These are phyloP conservation scores for Leccinum disarticulatum DNA, from an alignment of 768 basidiomycete species.

Conservation along the genomic window DNA sequence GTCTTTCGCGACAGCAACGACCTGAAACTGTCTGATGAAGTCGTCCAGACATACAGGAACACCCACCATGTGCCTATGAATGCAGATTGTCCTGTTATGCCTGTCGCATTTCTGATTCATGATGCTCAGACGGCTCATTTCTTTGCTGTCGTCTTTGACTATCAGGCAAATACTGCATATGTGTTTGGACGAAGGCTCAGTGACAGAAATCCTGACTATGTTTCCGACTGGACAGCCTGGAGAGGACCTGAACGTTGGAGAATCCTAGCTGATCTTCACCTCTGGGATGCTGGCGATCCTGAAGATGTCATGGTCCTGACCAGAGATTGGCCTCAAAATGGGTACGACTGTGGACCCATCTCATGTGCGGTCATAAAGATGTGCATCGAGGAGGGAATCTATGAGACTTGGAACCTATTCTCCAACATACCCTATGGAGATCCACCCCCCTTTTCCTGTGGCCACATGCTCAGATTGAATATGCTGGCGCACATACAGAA, in stretches of 20 bases:
- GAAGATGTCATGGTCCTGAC: neutral
- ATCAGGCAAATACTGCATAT: neutral
- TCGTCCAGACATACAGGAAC: neutral
- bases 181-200: neutral
- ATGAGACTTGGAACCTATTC: neutral
- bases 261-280: neutral
- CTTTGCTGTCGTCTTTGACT: constrained; percentile 1
- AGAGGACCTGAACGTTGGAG: constrained; percentile 1
- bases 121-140: neutral
- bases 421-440: neutral
- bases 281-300: neutral
- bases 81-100: neutral
- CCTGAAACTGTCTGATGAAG: neutral
- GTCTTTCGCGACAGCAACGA: neutral
- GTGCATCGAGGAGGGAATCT: neutral
- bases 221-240: neutral
- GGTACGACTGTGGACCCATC: constrained; percentile 9
- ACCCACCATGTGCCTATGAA: neutral
- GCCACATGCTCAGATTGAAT: neutral
- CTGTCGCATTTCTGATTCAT: neutral
- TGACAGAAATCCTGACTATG: neutral
- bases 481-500: neutral
- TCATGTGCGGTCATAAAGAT: neutral
- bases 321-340: constrained; percentile 7
- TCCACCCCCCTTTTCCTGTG: neutral